Conservation (phyloP, 164 flowering plant species). For the Euptelea pleiosperma region DNA sequence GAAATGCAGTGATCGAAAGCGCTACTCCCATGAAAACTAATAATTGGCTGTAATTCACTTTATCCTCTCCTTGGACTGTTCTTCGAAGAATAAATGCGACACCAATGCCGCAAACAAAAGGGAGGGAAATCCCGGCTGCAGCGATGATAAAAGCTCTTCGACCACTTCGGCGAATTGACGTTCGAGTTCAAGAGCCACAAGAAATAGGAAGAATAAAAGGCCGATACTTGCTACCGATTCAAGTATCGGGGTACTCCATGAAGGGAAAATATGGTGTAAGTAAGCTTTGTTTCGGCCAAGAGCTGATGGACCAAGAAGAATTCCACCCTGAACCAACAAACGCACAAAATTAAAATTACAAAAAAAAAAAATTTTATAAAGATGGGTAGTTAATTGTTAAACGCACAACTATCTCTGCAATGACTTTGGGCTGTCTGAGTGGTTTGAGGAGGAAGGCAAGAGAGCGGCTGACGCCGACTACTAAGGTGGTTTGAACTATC, state of each 20-base stretch:
- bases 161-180: conserved; percentile 47
- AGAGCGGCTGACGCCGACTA: too few relatives aligned
- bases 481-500: too few relatives aligned
- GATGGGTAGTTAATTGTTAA: background rate
- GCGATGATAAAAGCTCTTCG: conserved; percentile 44
- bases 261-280: conserved; percentile 42
- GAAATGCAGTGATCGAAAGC: conserved; percentile 10
- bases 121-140: conserved; percentile 46
- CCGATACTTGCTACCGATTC: conserved; percentile 59
- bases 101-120: conserved; percentile 47
- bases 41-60: conserved; percentile 33
- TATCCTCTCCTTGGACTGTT: conserved; percentile 29
- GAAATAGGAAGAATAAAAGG: conserved; percentile 60
- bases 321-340: conserved; percentile 50
- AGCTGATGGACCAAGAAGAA: conserved; percentile 62
- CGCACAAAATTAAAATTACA: background rate
- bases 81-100: conserved; percentile 35
- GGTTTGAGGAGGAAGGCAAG: too few relatives aligned
- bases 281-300: conserved; percentile 46
- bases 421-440: too few relatives aligned
- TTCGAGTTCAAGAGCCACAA: conserved; percentile 63
- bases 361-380: background rate
- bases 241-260: conserved; percentile 50
- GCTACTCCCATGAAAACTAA: conserved; percentile 36
- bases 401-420: too few relatives aligned